These are phyloP conservation scores for Orbilia ellipsospora DNA, from an alignment of 2,329 filamentous ascomycete genomes.

Conservation along the genomic window DNA sequence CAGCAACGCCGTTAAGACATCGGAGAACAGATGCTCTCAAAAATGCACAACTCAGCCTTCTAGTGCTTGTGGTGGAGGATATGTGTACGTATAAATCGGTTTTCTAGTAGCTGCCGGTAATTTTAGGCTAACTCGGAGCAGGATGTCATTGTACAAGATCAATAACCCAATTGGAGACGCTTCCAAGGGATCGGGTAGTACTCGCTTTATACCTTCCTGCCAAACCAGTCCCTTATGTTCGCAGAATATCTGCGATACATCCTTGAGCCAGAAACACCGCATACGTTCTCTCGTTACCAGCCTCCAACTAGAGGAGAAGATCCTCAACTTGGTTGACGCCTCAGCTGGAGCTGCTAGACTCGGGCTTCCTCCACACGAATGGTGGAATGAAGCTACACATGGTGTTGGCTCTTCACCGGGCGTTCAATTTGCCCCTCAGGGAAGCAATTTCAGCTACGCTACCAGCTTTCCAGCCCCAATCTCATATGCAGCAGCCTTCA, in stretches of 20 bases:
- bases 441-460: constrained; percentile 67
- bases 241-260: constrained; percentile 66
- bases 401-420: constrained; percentile 70
- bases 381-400: constrained; percentile 73
- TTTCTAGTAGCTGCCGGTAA: neutral
- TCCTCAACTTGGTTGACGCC: constrained; percentile 64
- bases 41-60: constrained; percentile 6
- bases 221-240: constrained; percentile 58
- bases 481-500: constrained; percentile 71
- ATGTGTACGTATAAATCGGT: constrained; percentile 3
- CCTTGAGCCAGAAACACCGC: constrained; percentile 62
- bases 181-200: neutral
- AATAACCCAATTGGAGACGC: constrained; percentile 4
- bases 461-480: constrained; percentile 76
- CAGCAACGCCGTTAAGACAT: constrained; percentile 1
- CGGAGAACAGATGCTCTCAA: constrained; percentile 7
- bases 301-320: constrained; percentile 68
- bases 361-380: constrained; percentile 70
- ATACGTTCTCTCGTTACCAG: constrained; percentile 66
- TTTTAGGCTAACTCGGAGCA: neutral
- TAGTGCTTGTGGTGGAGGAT: neutral
- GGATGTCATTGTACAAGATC: constrained; percentile 12
- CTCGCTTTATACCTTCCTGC: constrained; percentile 6
- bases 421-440: constrained; percentile 67
- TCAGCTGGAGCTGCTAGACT: constrained; percentile 67